Evolutionary conservation across 108 stramenopile species (phyloP), one percentile per base, ranked within the genome.

Genomic region (Pseudonitzschia delicatissima): DNA sequence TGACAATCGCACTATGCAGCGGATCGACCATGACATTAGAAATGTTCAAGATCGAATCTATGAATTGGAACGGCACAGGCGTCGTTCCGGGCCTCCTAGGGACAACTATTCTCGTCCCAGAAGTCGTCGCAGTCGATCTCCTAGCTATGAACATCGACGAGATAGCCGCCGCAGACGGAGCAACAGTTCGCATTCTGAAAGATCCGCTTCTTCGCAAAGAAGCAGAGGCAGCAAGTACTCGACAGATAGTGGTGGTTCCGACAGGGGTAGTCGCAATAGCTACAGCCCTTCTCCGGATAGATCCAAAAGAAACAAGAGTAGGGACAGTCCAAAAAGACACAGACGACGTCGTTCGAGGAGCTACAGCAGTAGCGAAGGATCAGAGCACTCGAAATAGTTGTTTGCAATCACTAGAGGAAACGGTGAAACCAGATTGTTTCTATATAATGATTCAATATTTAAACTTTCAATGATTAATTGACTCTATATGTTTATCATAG

Each of bases 31-130:
- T 37, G 67, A 68, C 32, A 75, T 75, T 32, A 67, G 64, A 18
- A 52, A 68, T 36, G 64, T 75, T 17, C 47, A 68, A 57, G 74
- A 75, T 21, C 12, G 67, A 36, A 23, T 75, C 5, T 57, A 75
- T 29, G 67, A 75, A 13, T 45, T 75, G 31, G 67, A 75, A 23
- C 61, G 53, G 5, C 74, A 67, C 11, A 33, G 31, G 21, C 50
- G 74, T 9, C n/a, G 58, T 8, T 39, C n/a, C 9, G 23, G 34
- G 15, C 36, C 58, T n/a, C 15, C 21, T 23, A 57, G 66, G 1
- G 61, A 44, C 12, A 50, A 71, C 20, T 26, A 55, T 40, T 62
- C 62, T 44, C 42, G 57, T 21, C 29, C 50, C 36, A 7, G 70
- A 42, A 36, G 40, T 8, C 62, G 49, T 26, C 36, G 52, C 27